Evolutionary conservation across 2,329 filamentous ascomycete genomes (phyloP), one percentile per base, ranked within the genome.

Genomic region (Cytospora mali): DNA sequence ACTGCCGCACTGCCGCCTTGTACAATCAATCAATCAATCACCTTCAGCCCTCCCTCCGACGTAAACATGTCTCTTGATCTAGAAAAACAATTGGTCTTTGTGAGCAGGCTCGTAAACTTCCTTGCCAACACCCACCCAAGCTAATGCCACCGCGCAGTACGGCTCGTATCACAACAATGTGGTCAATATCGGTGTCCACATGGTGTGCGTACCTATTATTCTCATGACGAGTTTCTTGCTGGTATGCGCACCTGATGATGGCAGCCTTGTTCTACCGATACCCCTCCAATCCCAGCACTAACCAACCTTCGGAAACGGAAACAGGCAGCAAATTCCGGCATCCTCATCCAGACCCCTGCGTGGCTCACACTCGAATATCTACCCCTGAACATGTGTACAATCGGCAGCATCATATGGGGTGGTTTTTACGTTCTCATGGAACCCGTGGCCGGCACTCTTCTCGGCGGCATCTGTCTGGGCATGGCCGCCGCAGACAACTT

Each of bases 341-440:
- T 77, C 68, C 82, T 89, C 54, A 85, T 89, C 70, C 82, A 82
- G 57, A 81, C 87, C 16, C 90, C 90, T 23, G 80, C 82, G 65
- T 90, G 84, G 79, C 83, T 91, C 33, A 89, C 86, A 31, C 79
- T 86, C 27, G 87, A 88, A 31, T 86, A 90, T 71, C 84, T 89
- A 66, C 82, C 84, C 28, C 84, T 88, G 62, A 93, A 87, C 68
- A 78, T 87, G 50, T 86, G 85, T 66, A 92, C 85, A 14, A 84
- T 90, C 61, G 78, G 79, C 51, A 86, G 87, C 35, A 82, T 86
- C 58, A 71, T 88, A 29, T 97, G 95, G 77, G 84, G 89, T 42
- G 84, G 84, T 2, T 84, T 97, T 61, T 99, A 98, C 73, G 83
- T 98, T 54, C 84, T 99, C 25, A 88, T 99, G 71, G 95, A 99